phyloP scores from a whole-genome alignment of 371 early-diverging fungal genomes.

The Mucor irregularis region DNA sequence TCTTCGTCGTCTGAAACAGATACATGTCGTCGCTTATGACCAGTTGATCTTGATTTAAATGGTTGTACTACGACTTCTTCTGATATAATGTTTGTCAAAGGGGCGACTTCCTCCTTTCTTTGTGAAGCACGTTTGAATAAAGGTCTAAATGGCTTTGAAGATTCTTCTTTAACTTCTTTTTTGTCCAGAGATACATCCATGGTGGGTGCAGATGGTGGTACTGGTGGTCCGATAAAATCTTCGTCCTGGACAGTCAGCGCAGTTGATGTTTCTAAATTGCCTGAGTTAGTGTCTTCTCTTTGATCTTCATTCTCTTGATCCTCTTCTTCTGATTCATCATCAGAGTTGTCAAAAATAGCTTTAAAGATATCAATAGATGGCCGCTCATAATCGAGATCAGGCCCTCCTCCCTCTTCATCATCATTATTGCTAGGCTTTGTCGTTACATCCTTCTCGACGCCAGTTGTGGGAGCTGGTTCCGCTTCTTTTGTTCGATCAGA shows the following conservation, averaged over 20 bases:
- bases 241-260: constrained; percentile 5
- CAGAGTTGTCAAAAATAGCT: constrained; percentile 79
- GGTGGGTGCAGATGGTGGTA: constrained; percentile 24
- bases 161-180: not conserved
- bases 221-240: constrained; percentile 39
- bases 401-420: constrained; percentile 27
- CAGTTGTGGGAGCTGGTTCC: constrained; percentile 54
- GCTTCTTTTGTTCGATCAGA: constrained; percentile 41
- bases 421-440: constrained; percentile 40
- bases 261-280: not conserved
- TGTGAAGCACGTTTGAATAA: constrained; percentile 37
- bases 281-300: not conserved
- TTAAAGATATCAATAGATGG: constrained; percentile 88
- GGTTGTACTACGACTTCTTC: constrained; percentile 46
- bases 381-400: constrained; percentile 48
- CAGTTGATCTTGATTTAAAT: constrained; percentile 29
- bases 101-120: constrained; percentile 10
- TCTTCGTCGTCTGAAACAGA: constrained; percentile 38
- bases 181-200: constrained; percentile 14
- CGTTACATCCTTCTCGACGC: constrained; percentile 49
- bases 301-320: constrained; percentile 27
- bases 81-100: constrained; percentile 24
- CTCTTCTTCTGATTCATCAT: constrained; percentile 56
- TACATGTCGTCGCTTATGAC: constrained; percentile 26
- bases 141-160: constrained; percentile 38